Evolutionary conservation across 192 early-diverging fungal species (phyloP).

Genomic region (Coemansia sp.): DNA sequence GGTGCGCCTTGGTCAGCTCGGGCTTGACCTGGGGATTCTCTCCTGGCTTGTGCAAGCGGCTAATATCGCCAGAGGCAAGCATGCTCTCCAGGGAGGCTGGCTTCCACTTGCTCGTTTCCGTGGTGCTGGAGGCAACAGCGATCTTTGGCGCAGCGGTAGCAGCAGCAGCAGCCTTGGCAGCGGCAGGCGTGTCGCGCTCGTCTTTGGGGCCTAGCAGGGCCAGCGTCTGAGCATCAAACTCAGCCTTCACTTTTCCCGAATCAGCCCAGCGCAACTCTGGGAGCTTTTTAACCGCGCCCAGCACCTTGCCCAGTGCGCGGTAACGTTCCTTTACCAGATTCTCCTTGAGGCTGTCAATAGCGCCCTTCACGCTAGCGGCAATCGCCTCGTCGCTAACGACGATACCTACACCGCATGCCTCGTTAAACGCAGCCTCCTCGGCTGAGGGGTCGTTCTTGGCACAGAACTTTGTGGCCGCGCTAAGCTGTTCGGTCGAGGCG

Average conservation of each 20-base stretch:
- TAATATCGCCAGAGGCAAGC: conserved; percentile 92
- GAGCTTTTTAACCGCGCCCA: conserved; percentile 69
- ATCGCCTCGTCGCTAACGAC: conserved; percentile 79
- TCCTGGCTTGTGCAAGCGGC: conserved; percentile 90
- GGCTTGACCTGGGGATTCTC: conserved; percentile 96
- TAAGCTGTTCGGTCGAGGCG: conserved; percentile 79
- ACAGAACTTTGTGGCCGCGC: conserved; percentile 89
- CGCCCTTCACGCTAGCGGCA: conserved; percentile 57
- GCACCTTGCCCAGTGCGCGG: conserved; percentile 69
- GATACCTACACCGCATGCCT: conserved; percentile 91
- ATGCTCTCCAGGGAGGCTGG: conserved; percentile 56
- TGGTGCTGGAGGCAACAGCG: conserved; percentile 16
- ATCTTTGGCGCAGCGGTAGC: conserved; percentile 21
- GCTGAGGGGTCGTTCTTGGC: conserved; percentile 60
- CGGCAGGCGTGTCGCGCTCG: conserved; percentile 80
- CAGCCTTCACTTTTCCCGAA: conserved; percentile 78
- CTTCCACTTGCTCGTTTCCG: conserved; percentile 35
- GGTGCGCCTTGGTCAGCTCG: conserved; percentile 84
- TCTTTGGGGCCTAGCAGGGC: conserved; percentile 96
- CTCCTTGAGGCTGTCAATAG: conserved; percentile 67
- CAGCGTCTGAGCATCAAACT: conserved; percentile 81
- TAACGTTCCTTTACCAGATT: conserved; percentile 83
- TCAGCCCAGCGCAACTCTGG: conserved; percentile 87
- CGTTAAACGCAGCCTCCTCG: conserved; percentile 73
- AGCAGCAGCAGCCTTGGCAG: conserved; percentile 31